These are phyloP conservation scores for Alternaria novae-zelandiae DNA, from an alignment of 2,329 filamentous ascomycete genomes.

Conservation along the genomic window DNA sequence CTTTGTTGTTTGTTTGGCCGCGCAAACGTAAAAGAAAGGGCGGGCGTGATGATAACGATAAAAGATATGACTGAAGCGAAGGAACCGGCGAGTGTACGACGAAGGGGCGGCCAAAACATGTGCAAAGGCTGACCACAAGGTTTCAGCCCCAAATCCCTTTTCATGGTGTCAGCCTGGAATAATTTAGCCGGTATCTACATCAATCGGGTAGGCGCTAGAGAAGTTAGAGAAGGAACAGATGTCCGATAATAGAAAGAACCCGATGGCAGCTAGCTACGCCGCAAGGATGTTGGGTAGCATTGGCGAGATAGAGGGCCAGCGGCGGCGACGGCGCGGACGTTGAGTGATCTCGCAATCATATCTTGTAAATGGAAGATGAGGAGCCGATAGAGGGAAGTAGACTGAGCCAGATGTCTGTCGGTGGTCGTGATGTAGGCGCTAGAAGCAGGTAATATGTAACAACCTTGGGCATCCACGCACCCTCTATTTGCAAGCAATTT, in stretches of 20 bases:
- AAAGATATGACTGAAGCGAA: neutral
- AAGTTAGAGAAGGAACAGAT: neutral
- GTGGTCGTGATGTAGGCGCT: neutral
- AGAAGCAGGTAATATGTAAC: neutral
- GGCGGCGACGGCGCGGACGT: neutral
- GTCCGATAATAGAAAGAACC: neutral
- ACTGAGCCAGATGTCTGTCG: neutral
- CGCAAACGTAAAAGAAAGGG: neutral
- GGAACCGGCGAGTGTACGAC: neutral
- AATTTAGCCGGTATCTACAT: neutral
- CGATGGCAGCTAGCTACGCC: neutral
- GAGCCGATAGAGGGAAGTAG: neutral
- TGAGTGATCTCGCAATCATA: neutral
- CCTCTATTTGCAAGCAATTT: neutral
- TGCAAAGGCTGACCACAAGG: neutral
- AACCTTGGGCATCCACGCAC: neutral
- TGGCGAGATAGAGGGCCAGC: neutral
- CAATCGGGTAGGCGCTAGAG: neutral
- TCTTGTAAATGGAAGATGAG: neutral
- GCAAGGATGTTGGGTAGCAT: neutral
- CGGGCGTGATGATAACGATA: neutral
- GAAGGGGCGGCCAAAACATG: neutral
- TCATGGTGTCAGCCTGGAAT: neutral
- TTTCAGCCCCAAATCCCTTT: neutral
- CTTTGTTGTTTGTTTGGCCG: neutral